Percentiles rank a stretch among this genome's conserved stretches.
Evolutionary conservation across 495 filamentous ascomycete species (phyloP).

Genomic region (Aspergillus mulundensis): DNA sequence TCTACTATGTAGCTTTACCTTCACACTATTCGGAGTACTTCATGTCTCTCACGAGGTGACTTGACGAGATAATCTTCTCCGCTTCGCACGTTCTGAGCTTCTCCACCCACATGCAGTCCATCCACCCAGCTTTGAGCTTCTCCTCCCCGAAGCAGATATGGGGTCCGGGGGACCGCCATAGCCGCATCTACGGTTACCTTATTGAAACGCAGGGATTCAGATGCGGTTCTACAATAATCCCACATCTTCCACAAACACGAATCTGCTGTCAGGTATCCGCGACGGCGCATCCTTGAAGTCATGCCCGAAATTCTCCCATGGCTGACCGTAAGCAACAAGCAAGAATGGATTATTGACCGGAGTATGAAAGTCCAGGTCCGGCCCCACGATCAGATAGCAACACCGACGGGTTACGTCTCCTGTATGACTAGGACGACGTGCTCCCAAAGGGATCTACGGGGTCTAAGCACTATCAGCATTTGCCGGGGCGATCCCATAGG

Average conservation of each 20-base stretch:
- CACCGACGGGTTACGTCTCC: too few species aligned
- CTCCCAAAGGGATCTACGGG: neutral
- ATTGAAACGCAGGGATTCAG: neutral
- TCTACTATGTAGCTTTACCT: too few species aligned
- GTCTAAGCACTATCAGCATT: neutral
- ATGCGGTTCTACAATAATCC: neutral
- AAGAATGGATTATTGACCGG: neutral
- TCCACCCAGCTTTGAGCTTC: neutral
- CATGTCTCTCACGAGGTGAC: too few species aligned
- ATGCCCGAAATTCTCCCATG: neutral
- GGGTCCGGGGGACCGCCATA: neutral
- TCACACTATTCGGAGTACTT: too few species aligned
- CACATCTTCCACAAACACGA: neutral
- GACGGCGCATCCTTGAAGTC: neutral
- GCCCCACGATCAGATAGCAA: neutral
- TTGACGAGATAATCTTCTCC: neutral
- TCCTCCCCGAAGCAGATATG: neutral
- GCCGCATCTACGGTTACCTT: neutral
- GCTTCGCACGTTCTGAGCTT: neutral
- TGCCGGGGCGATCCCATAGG: neutral
- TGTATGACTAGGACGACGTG: too few species aligned
- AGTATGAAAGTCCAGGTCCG: neutral
- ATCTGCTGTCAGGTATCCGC: neutral
- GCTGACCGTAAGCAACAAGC: too few species aligned
- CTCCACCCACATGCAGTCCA: neutral